A percentile compares a stretch with the other conserved stretches of the same genome.
Evolutionary conservation across 768 basidiomycete species (phyloP).

Genomic region (Boletus rex-veris): DNA sequence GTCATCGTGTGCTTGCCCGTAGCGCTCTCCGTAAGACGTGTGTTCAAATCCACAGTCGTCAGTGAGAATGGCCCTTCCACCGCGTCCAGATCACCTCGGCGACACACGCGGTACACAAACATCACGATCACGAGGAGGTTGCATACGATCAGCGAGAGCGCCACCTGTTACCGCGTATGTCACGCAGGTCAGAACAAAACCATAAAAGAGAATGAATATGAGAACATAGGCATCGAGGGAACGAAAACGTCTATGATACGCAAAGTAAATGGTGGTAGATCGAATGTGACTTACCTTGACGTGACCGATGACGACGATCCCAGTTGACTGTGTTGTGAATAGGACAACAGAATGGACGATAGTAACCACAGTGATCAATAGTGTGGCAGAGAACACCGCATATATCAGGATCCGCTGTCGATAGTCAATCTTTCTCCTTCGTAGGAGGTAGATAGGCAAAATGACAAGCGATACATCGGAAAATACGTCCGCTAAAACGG

Average conservation of each 20-base stretch:
- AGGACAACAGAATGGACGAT: slow-evolving; percentile 19
- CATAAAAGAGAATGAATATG: too few relatives aligned
- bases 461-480: slow-evolving; percentile 19
- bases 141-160: slow-evolving; percentile 25
- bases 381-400: slow-evolving; percentile 20
- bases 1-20: neutral
- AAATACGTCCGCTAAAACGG: slow-evolving; percentile 16
- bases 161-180: slow-evolving; percentile 8
- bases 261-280: neutral
- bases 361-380: slow-evolving; percentile 18
- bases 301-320: slow-evolving; percentile 20
- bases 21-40: neutral
- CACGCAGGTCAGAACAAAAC: neutral
- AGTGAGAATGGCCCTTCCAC: neutral
- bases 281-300: slow-evolving; percentile 17
- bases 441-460: slow-evolving; percentile 15
- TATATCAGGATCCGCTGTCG: slow-evolving; percentile 18
- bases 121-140: slow-evolving; percentile 26
- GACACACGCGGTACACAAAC: slow-evolving; percentile 18
- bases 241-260: too few relatives aligned
- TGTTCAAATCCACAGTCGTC: slow-evolving; percentile 15
- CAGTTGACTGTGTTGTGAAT: neutral
- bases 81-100: slow-evolving; percentile 7
- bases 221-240: too few relatives aligned
- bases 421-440: slow-evolving; percentile 1